Base-by-base conservation (phyloP, 257 asterid genomes). In the Mentha longifolia region DNA sequence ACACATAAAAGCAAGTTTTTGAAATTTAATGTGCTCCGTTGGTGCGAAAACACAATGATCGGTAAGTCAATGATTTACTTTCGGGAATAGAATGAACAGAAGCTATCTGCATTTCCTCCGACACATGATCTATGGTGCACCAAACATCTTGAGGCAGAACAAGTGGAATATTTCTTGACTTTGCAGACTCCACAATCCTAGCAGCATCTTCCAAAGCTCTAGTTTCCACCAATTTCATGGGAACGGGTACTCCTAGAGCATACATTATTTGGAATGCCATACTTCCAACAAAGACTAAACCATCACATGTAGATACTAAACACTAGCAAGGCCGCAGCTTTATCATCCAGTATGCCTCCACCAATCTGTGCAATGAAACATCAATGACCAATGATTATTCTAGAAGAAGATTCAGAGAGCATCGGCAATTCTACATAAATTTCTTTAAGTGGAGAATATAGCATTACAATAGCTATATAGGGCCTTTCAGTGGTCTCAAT, bases 221-320 rank as follows among this genome's bases (percentile, higher is more conserved):
- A 75, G 16, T 74, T 70, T 89, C 96, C 72, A 94, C 81, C 65
- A 84, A 76, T 46, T 81, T 80, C 77, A 68, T 37, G 33, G 96
- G 97, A 81, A 94, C 85, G 25, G 84, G 77, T 63, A 81, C 58
- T 70, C 96, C 95, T 47, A 82, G 77, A 55, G 82, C 91, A 77
- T 94, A 87, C 97, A 94, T 81, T 69, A 94, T 89, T 77, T 88
- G 97, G 77, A 89, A 91, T 43, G 90, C 95, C 83, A 90, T 81
- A 74, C 74, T 77, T 65, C 99, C 99, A 76, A 91, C 86, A 84
- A 94, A 91, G 50, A 88, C 77, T 47, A 94, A 76, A 69, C 95
- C 93, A 73, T 94, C 97, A 82, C 99, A 94, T 47, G 19, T 72
- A 72, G 91, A 84, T 68, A 83, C 85, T 68, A 94, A 80, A 68